These are phyloP conservation scores for Podospora bellae-mahoneyi DNA, from an alignment of 495 filamentous ascomycete genomes.

Conservation along the genomic window DNA sequence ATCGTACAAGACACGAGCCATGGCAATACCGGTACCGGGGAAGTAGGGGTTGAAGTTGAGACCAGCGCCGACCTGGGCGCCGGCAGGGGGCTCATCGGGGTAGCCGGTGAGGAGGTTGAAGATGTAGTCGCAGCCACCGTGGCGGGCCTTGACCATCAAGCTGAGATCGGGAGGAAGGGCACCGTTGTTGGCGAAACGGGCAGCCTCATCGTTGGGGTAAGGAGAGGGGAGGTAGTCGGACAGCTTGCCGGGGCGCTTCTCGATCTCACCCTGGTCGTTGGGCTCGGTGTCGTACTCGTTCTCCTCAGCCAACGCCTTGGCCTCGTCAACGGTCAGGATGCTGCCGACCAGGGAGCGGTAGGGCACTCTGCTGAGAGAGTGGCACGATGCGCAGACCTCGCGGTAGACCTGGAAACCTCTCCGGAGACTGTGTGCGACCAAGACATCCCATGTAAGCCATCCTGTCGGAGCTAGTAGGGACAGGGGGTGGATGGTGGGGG, in stretches of 20 bases:
- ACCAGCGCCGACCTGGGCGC: conserved; percentile 72
- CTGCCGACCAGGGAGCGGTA: conserved; percentile 91
- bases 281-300: conserved; percentile 98
- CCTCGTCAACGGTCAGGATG: conserved; percentile 93
- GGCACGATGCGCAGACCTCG: conserved; percentile 96
- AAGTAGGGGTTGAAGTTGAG: conserved; percentile 99
- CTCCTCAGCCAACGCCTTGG: conserved; percentile 94
- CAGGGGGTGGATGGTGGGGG: background rate
- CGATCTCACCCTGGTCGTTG: conserved; percentile 95
- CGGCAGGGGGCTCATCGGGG: conserved; percentile 91
- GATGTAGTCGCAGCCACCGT: conserved; percentile 98
- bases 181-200: conserved; percentile 96
- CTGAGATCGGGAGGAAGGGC: conserved; percentile 96
- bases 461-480: background rate
- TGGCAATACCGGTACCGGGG: conserved; percentile 97
- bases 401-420: conserved; percentile 99
- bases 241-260: conserved; percentile 96
- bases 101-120: conserved; percentile 98
- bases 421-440: conserved; percentile 63
- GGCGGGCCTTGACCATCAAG: conserved; percentile 94
- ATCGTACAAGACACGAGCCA: conserved; percentile 97
- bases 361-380: conserved; percentile 90
- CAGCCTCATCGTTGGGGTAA: conserved; percentile 98
- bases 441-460: conserved; percentile 15
- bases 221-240: conserved; percentile 93